Percentiles rank a stretch among this genome's conserved stretches.
Evolutionary conservation across 495 filamentous ascomycete genomes (phyloP).

Genomic region (Cetradonia linearis): DNA sequence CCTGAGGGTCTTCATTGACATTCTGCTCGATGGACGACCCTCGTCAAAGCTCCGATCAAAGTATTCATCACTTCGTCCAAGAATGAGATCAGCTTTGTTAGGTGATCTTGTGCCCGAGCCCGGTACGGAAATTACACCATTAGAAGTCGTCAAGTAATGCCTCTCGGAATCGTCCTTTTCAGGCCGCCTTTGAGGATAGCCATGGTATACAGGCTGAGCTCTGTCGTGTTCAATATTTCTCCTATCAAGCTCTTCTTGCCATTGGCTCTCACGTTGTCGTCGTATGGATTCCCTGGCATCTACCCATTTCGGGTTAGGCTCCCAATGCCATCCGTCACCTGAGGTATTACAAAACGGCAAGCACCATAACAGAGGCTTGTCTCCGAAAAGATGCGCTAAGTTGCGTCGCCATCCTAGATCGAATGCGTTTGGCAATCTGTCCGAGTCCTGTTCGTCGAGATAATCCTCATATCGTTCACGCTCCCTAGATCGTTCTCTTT

Average conservation of each 20-base stretch:
- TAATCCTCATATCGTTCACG: conserved; percentile 72
- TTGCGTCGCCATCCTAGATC: conserved; percentile 76
- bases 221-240: conserved; percentile 16
- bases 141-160: conserved; percentile 19
- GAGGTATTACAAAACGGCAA: conserved; percentile 75
- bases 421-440: conserved; percentile 84
- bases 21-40: conserved; percentile 39
- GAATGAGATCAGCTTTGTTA: conserved; percentile 12
- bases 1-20: conserved; percentile 45
- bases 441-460: conserved; percentile 74
- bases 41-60: conserved; percentile 16
- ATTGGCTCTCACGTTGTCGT: conserved; percentile 48
- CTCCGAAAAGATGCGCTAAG: conserved; percentile 73
- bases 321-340: conserved; percentile 95
- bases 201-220: conserved; percentile 7
- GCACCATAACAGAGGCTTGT: conserved; percentile 56
- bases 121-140: conserved; percentile 12
- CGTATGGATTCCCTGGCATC: conserved; percentile 53
- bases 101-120: conserved; percentile 6
- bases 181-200: conserved; percentile 25
- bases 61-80: conserved; percentile 14
- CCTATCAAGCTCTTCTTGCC: conserved; percentile 27
- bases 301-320: conserved; percentile 62
- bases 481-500: conserved; percentile 62
- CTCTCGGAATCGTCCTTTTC: conserved; percentile 14